Evolutionary conservation across 805 yeast genomes (phyloP), one percentile per base, ranked within the genome.

Genomic region (Lipomyces lipofer): DNA sequence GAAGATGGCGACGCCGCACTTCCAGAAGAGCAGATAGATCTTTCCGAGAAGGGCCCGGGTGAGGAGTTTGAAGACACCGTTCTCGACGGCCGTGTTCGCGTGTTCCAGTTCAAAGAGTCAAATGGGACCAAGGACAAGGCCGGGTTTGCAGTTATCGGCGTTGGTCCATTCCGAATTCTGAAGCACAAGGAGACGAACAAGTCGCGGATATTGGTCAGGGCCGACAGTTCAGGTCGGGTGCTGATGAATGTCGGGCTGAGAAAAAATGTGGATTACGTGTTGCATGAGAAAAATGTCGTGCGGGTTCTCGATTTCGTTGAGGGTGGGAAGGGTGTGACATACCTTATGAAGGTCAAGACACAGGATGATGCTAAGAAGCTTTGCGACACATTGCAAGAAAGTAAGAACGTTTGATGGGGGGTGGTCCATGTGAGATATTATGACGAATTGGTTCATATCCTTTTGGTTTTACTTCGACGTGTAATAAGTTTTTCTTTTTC

Each of bases 141-240:
- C 28, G 57, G 56, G 3, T 88, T 86, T 66, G 77, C 74, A 33
- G 71, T 81, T 4, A 78, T 78, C 59, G 98, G 98, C 10, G 75
- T 90, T 2, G 98, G 98, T 2, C 91, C 85, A 47, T 75, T 90
- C 63, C 86, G 88, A 64, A 75, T 92, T 10, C 73, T 92, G 51
- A 81, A 78, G 54, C 77, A 85, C 64, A 78, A 78, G 48, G 76
- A 73, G 1, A 83, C 85, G 8, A 72, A 75, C 21, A 88, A 88
- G 66, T 67, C 83, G 2, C 81, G 98, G 68, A 72, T 88, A 12
- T 72, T 92, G 33, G 78, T 92, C 19, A 82, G 98, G 65, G 88
- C 97, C 0, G 98, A 91, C 52, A 97, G 96, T 27, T 83, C 89
- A 36, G 85, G 86, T 36, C 80, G 95, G 63, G 83, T 90, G 13